Conservation (phyloP, 108 stramenopile species). For the Skeletonema tropicum region DNA sequence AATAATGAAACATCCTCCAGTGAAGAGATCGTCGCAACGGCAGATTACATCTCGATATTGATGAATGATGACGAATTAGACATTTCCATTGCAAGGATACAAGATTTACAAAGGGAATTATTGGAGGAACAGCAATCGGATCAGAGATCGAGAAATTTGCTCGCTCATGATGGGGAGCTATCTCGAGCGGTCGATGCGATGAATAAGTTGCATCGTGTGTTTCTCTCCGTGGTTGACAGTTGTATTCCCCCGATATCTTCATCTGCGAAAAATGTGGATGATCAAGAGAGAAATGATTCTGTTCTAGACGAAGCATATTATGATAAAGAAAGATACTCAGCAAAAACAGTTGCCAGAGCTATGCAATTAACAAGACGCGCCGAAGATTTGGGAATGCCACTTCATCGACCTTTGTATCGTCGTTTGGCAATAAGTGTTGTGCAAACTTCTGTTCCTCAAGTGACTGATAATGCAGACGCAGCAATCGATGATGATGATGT, state of each 20-base stretch:
- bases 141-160: background rate
- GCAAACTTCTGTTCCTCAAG: slow-evolving; percentile 9
- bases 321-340: slow-evolving; percentile 22
- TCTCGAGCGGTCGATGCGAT: slow-evolving; percentile 14
- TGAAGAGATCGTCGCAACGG: slow-evolving; percentile 30
- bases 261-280: background rate
- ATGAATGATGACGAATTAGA: slow-evolving; percentile 28
- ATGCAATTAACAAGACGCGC: slow-evolving; percentile 45
- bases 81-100: slow-evolving; percentile 18
- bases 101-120: slow-evolving; percentile 6
- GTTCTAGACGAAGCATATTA: background rate
- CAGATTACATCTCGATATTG: slow-evolving; percentile 32
- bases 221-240: slow-evolving; percentile 23
- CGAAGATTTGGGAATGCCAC: slow-evolving; percentile 44
- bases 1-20: background rate
- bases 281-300: background rate
- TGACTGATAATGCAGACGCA: background rate
- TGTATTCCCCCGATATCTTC: slow-evolving; percentile 29
- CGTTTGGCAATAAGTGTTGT: slow-evolving; percentile 44
- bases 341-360: slow-evolving; percentile 31
- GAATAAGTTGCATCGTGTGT: slow-evolving; percentile 26
- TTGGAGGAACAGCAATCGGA: background rate
- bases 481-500: background rate
- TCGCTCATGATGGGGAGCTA: slow-evolving; percentile 5
- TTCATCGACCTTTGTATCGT: slow-evolving; percentile 45